phyloP scores from a whole-genome alignment of 305 asterid species.

The Fraxinus nigra region DNA sequence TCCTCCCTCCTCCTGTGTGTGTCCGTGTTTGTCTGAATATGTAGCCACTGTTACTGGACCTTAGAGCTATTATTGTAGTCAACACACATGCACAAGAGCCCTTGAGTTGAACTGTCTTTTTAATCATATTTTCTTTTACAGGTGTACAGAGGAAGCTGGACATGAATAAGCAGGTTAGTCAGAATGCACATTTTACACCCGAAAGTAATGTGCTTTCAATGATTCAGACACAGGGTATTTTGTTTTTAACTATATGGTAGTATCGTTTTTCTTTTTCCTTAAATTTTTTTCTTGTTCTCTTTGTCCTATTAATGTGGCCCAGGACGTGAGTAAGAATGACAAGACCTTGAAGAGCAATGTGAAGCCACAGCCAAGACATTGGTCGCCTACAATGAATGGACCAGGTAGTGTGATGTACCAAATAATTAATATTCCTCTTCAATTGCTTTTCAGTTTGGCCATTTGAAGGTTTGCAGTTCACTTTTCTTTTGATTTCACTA shows the following conservation, averaged over 20 bases:
- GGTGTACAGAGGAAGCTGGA: constrained; percentile 50
- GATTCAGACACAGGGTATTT: neutral
- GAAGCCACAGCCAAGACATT: constrained; percentile 41
- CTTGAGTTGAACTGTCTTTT: neutral
- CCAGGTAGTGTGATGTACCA: constrained; percentile 16
- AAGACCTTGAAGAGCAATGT: constrained; percentile 23
- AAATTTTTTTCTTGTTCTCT: neutral
- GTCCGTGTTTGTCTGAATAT: neutral
- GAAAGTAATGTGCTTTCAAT: neutral
- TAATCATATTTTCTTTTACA: constrained; percentile 10
- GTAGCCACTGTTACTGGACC: neutral
- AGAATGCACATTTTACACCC: neutral
- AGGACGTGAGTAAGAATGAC: constrained; percentile 23
- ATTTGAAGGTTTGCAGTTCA: neutral
- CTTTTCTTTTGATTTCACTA: neutral
- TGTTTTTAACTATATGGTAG: neutral
- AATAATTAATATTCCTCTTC: neutral
- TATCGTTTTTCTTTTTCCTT: neutral
- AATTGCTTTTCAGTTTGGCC: neutral
- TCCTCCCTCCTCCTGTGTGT: neutral
- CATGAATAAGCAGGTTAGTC: constrained; percentile 37
- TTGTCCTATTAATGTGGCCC: neutral
- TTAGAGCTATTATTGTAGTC: neutral
- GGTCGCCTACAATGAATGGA: constrained; percentile 33
- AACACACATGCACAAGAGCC: neutral